These are phyloP conservation scores for Hawksworthiomyces lignivorus DNA, from an alignment of 2,329 filamentous ascomycete species.

Conservation along the genomic window DNA sequence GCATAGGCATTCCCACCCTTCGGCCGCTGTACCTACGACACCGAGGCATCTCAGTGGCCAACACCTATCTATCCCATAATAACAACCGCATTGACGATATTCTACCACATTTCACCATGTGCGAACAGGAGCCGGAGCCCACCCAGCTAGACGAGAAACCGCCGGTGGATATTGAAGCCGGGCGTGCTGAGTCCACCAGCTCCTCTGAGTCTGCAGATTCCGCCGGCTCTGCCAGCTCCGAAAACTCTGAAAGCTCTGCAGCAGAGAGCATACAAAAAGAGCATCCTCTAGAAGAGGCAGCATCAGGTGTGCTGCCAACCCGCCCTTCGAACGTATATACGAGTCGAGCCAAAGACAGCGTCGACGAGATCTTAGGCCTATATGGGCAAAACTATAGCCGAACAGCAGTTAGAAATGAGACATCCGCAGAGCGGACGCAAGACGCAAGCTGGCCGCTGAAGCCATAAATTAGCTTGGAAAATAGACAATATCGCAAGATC, in stretches of 20 bases:
- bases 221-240: too few relatives aligned
- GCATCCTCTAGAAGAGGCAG: too few relatives aligned
- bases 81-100: conserved; percentile 56
- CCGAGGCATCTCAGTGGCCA: conserved; percentile 19
- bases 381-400: conserved; percentile 20
- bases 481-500: conserved; percentile 7
- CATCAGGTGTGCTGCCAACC: not conserved
- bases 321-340: conserved; percentile 4
- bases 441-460: conserved; percentile 21
- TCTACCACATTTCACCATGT: conserved; percentile 28
- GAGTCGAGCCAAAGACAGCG: conserved; percentile 20
- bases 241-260: too few relatives aligned
- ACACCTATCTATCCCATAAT: conserved; percentile 52
- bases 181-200: too few relatives aligned
- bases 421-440: conserved; percentile 18
- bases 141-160: too few relatives aligned
- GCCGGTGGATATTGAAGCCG: too few relatives aligned
- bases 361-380: conserved; percentile 24
- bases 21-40: conserved; percentile 35
- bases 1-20: conserved; percentile 32
- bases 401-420: too few relatives aligned
- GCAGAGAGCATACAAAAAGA: too few relatives aligned
- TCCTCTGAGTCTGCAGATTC: too few relatives aligned
- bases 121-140: conserved; percentile 51
- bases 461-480: not conserved